A percentile compares a stretch with the other conserved stretches of the same genome.
Evolutionary conservation across 176 grass and related monocot species (phyloP).

Genomic region (Lolium rigidum): DNA sequence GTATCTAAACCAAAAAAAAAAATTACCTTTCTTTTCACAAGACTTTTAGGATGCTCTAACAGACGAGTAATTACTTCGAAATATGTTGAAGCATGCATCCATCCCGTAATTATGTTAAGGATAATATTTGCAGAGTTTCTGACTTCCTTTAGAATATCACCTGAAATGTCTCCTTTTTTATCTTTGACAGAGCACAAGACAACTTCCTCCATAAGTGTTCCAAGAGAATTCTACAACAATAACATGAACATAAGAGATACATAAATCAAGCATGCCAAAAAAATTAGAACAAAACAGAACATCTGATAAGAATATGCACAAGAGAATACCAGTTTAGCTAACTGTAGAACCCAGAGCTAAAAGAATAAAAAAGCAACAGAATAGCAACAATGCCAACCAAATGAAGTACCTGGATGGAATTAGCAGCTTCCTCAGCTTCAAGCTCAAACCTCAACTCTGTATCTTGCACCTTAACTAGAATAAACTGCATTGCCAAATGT

Average conservation of each 20-base stretch:
- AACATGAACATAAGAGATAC: slow-evolving; percentile 31
- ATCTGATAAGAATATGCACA: background rate
- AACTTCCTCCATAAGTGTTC: slow-evolving; percentile 81
- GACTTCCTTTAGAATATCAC: slow-evolving; percentile 58
- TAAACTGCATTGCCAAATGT: slow-evolving; percentile 68
- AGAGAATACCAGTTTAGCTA: slow-evolving; percentile 14
- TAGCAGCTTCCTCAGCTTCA: slow-evolving; percentile 58
- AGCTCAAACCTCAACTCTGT: slow-evolving; percentile 82
- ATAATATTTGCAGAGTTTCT: slow-evolving; percentile 55
- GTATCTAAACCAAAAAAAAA: slow-evolving; percentile 1
- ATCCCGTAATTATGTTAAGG: slow-evolving; percentile 64
- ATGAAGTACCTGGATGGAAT: slow-evolving; percentile 73
- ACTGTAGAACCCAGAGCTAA: background rate
- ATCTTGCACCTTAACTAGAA: slow-evolving; percentile 77
- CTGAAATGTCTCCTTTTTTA: slow-evolving; percentile 50
- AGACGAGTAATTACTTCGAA: slow-evolving; percentile 73
- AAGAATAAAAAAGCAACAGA: slow-evolving; percentile 15
- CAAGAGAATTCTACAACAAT: slow-evolving; percentile 69
- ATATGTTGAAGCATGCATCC: slow-evolving; percentile 85
- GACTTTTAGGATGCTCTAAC: slow-evolving; percentile 66
- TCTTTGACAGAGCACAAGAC: slow-evolving; percentile 62
- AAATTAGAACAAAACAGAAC: background rate
- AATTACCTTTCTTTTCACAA: slow-evolving; percentile 87
- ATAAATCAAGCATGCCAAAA: background rate
- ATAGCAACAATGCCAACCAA: slow-evolving; percentile 2